phyloP scores from a whole-genome alignment of 2,329 filamentous ascomycete genomes.

The Fusarium praegraminearum region DNA sequence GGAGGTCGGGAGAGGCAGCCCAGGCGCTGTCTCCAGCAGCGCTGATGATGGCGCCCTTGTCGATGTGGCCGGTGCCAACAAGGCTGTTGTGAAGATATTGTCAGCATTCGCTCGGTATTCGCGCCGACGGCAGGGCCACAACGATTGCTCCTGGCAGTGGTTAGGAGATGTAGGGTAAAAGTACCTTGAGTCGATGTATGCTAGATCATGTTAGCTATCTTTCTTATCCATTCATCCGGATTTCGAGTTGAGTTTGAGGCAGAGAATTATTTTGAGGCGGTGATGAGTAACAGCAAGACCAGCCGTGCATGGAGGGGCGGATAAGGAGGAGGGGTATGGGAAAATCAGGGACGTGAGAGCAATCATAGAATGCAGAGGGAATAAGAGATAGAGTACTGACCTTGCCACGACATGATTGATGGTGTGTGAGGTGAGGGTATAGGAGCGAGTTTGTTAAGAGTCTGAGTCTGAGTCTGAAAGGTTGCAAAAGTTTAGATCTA shows the following conservation, averaged over 20 bases:
- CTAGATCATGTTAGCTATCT: conserved; percentile 50
- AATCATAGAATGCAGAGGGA: conserved; percentile 3
- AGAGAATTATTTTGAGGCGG: conserved; percentile 47
- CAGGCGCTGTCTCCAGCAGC: conserved; percentile 82
- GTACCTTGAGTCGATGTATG: conserved; percentile 66
- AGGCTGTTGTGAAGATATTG: conserved; percentile 67
- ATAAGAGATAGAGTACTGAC: conserved; percentile 57
- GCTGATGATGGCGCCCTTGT: conserved; percentile 88
- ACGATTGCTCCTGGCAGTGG: conserved; percentile 3
- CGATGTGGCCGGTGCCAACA: conserved; percentile 80
- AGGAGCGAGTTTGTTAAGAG: conserved; percentile 18
- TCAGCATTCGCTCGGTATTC: conserved; percentile 41
- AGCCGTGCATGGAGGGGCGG: conserved; percentile 35
- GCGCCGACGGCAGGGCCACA: neutral
- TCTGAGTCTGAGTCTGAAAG: conserved; percentile 23
- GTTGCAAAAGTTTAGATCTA: conserved; percentile 22
- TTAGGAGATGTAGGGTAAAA: conserved; percentile 12
- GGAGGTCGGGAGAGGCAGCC: conserved; percentile 78
- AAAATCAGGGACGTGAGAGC: conserved; percentile 10
- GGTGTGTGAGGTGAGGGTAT: conserved; percentile 31
- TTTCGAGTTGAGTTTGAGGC: conserved; percentile 24
- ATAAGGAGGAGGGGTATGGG: conserved; percentile 31
- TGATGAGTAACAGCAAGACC: conserved; percentile 37
- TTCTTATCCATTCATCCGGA: conserved; percentile 3
- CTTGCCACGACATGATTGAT: conserved; percentile 79